Base-by-base conservation (phyloP, 768 basidiomycete genomes). In the Symmetrospora coprosmae region DNA sequence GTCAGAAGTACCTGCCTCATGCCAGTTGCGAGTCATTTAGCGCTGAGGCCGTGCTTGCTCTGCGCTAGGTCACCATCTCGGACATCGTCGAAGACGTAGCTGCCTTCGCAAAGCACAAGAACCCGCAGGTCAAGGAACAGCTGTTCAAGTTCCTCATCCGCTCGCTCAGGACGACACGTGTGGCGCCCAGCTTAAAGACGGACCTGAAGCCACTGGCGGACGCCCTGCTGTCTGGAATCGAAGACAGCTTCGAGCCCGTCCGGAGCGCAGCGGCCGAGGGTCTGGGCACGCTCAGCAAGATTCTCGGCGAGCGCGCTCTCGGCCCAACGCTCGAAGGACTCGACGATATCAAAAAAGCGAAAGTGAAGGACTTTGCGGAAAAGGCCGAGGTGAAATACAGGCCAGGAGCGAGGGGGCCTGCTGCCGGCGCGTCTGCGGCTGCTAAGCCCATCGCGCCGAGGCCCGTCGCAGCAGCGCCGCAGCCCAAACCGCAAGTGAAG, bases 111-210 rank as follows among this genome's bases (percentile, higher is more conserved):
- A 81, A 81, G 65, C 83, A 83, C 56, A 99, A 97, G 75, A 99
- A 96, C 68, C 94, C 94, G 1, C 90, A 94, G 73, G 86, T 94
- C 30, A 92, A 94, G 69, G 88, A 92, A 73, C 86, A 87, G 5
- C 84, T 89, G 0, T 74, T 92, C 65, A 86, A 86, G 68, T 94
- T 92, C 68, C 75, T 96, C 27, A 80, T 78, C 19, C 80, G 92
- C 50, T 85, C 81, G 68, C 79, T 99, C 46, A 75, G 81, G 1
- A 78, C 78, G 1, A 86, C 89, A 1, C 78, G 79, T 8, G 74
- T 77, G 2, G 81, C 89, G 1, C 79, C 94, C 11, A 78, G 79
- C 39, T 4, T 47, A 5, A 79, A 81, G 23, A 74, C 79, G 1
- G 87, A 91, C 68, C 76, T 96, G 64, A 90, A 94, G 67, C 78